These are phyloP conservation scores for Cryptomeria japonica DNA, from an alignment of 75 land plant genomes.

Conservation along the genomic window DNA sequence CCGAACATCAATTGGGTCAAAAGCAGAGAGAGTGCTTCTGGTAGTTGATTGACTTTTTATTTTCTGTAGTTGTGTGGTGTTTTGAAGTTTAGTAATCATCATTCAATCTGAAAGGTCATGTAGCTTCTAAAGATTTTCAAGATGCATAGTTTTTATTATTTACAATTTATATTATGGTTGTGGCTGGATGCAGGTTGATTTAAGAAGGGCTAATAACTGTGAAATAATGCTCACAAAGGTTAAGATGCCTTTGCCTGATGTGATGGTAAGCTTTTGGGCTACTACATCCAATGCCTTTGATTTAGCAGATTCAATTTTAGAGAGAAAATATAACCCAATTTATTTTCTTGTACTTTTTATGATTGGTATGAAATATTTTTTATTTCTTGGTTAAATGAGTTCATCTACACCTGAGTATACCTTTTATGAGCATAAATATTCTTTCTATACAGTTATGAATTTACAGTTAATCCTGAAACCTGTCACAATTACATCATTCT, in stretches of 20 bases:
- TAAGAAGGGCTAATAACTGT: constrained; percentile 89
- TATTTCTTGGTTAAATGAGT: background rate
- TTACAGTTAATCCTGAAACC: background rate
- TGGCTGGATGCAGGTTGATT: constrained; percentile 73
- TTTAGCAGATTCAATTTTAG: background rate
- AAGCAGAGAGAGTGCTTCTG: constrained; percentile 86
- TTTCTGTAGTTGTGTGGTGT: background rate
- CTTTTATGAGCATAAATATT: background rate
- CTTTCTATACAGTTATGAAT: background rate
- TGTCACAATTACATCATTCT: background rate
- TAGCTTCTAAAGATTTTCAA: background rate
- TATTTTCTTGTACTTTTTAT: background rate
- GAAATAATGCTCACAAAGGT: constrained; percentile 97
- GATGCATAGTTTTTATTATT: background rate
- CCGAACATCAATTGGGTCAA: constrained; percentile 45
- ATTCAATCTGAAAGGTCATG: background rate
- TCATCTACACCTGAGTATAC: background rate
- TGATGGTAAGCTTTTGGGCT: constrained; percentile 56
- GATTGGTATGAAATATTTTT: background rate
- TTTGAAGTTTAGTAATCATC: background rate
- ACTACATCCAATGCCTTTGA: no score
- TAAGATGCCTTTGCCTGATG: constrained; percentile 88
- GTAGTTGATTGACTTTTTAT: constrained; percentile 29
- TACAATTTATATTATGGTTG: background rate
- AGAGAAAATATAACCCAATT: background rate